Evolutionary conservation across 192 early-diverging fungal species (phyloP), one percentile per base, ranked within the genome.

Genomic region (Globomyces pollinis-pini): DNA sequence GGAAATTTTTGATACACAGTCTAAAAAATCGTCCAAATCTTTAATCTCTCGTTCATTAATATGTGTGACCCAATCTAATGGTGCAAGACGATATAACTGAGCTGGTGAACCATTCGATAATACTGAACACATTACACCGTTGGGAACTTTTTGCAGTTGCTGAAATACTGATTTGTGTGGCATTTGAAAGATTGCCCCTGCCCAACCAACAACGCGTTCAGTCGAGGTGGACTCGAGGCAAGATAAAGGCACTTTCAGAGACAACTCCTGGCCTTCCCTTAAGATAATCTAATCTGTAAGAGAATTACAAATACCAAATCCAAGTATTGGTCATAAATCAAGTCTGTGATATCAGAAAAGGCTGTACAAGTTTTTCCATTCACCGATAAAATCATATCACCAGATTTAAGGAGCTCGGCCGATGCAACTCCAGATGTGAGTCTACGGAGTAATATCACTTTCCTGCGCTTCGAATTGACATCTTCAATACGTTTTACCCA

Each of bases 51-150:
- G 23, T 1, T 57, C 66, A 45, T 67, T 62, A 36, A 67, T 59
- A 41, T 51, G 50, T 8, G 39, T 30, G 6, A 54, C 28, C 29
- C 54, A 60, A 44, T 38, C 28, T 1, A 64, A 28, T 24, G 39
- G 36, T 3, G 62, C 49, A 32, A 71, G 39, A 31, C 65, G 59
- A 57, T 77, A 69, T 18, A 69, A 13, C 38, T 73, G 70, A n/a
- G 75, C 67, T 0, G 75, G 75, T 11, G 55, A 63, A 5, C 75
- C 75, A 9, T 65, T 67, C 43, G 70, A 73, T 8, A 77, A 56
- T 26, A 77, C 45, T 9, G 64, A 64, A 50, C 69, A 70, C n/a
- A 71, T 63, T 13, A 74, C 69, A 18, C 75, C 75, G 16, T 55
- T 60, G 1, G 75, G 75, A 5, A 77, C 59, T 23, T 35, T 33